Conservation (phyloP, 2,329 filamentous ascomycete genomes). For the Fusarium continuum region DNA sequence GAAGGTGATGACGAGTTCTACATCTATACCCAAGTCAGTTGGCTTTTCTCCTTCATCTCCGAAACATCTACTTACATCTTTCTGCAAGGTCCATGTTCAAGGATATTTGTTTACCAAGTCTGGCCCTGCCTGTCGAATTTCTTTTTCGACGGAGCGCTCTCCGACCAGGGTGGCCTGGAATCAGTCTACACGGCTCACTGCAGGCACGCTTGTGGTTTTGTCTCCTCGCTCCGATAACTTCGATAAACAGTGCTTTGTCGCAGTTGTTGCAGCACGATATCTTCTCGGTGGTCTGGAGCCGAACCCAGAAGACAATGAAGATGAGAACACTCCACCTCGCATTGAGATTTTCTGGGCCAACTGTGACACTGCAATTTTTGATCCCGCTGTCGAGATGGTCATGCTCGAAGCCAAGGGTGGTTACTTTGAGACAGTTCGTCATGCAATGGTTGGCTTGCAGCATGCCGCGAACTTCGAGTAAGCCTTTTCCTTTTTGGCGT, state of each 20-base stretch:
- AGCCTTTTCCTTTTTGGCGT: constrained; percentile 44
- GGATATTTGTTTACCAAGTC: constrained; percentile 70
- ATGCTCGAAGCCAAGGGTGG: constrained; percentile 81
- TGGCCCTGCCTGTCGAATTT: constrained; percentile 73
- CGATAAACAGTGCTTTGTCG: constrained; percentile 71
- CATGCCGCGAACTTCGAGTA: constrained; percentile 63
- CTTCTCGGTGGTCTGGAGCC: constrained; percentile 67
- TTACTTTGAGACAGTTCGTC: constrained; percentile 80
- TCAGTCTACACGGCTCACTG: constrained; percentile 60
- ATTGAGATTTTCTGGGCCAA: constrained; percentile 79
- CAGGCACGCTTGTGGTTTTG: constrained; percentile 63
- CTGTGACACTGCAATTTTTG: constrained; percentile 67
- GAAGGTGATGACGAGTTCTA: constrained; percentile 65
- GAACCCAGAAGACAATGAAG: constrained; percentile 47
- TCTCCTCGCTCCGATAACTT: constrained; percentile 69
- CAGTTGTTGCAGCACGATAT: constrained; percentile 75
- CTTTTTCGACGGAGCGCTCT: constrained; percentile 74
- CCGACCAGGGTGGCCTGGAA: constrained; percentile 73
- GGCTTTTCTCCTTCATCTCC: background rate
- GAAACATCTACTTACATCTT: background rate
- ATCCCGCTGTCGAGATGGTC: constrained; percentile 73
- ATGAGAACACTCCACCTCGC: constrained; percentile 62
- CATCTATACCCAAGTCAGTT: constrained; percentile 72
- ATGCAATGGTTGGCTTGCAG: constrained; percentile 79
- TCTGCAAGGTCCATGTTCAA: constrained; percentile 70